Percentiles rank a stretch among this genome's conserved stretches.
phyloP scores from a whole-genome alignment of 2,329 filamentous ascomycete genomes.

The Eurotiales sp. region DNA sequence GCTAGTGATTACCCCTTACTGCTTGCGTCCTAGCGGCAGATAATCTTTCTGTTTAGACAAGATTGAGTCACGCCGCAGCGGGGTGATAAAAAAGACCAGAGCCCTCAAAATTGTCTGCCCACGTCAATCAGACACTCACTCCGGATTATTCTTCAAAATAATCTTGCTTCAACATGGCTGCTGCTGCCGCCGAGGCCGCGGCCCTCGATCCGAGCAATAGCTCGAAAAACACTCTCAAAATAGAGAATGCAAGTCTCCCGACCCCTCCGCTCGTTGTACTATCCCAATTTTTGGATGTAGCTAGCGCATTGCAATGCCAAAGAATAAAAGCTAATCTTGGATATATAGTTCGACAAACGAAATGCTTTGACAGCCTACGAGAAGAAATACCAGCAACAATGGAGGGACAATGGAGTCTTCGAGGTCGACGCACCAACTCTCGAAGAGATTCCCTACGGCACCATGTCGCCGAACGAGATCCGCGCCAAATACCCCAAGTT shows the following conservation, averaged over 20 bases:
- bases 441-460: constrained; percentile 70
- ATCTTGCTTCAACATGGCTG: constrained; percentile 30
- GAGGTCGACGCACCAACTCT: constrained; percentile 78
- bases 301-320: too few species aligned
- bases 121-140: not conserved
- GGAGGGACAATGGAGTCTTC: constrained; percentile 75
- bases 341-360: constrained; percentile 72
- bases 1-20: not conserved
- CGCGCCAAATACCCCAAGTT: constrained; percentile 84
- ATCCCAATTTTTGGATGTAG: not conserved
- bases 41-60: constrained; percentile 2
- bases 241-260: constrained; percentile 50
- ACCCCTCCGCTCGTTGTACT: constrained; percentile 10
- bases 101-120: not conserved
- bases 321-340: not conserved
- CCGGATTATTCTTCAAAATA: not conserved
- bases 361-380: constrained; percentile 77
- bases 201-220: constrained; percentile 53
- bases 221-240: constrained; percentile 60
- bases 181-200: constrained; percentile 50
- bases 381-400: constrained; percentile 87
- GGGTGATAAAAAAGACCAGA: constrained; percentile 4
- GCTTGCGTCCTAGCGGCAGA: constrained; percentile 8
- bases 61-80: constrained; percentile 1
- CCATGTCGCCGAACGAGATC: constrained; percentile 69